Conservation (phyloP, 2,329 filamentous ascomycete genomes). For the Epichloe aotearoae region DNA sequence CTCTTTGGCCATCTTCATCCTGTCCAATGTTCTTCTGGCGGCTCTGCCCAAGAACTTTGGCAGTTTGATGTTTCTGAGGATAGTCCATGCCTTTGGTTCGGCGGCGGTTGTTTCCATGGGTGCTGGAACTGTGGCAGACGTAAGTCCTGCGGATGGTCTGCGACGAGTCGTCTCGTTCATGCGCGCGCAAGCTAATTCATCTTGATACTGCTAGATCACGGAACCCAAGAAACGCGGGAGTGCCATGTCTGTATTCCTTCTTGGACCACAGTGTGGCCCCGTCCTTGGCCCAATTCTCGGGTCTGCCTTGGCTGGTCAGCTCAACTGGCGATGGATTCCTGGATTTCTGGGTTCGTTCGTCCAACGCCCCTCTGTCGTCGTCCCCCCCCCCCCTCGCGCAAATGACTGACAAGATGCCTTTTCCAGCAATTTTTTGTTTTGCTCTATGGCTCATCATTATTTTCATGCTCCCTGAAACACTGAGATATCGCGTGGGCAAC, state of each 20-base stretch:
- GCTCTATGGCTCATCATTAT: constrained; percentile 16
- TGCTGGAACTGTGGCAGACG: constrained; percentile 29
- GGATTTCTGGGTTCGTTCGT: constrained; percentile 19
- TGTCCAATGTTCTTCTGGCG: constrained; percentile 25
- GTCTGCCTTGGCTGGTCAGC: constrained; percentile 21
- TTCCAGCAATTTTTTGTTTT: constrained; percentile 16
- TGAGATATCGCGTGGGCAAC: constrained; percentile 30
- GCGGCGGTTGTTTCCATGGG: constrained; percentile 29
- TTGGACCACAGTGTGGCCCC: constrained; percentile 31
- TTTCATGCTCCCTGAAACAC: constrained; percentile 31
- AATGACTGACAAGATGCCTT: neutral
- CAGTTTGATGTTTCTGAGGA: constrained; percentile 24
- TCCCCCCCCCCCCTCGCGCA: too few species aligned
- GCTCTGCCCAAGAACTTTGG: constrained; percentile 24
- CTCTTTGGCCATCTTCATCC: constrained; percentile 24
- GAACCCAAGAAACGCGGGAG: constrained; percentile 25
- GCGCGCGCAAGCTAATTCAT: neutral
- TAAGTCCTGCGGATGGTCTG: neutral
- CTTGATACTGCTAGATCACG: constrained; percentile 11
- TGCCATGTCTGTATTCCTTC: constrained; percentile 27
- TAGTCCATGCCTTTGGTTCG: constrained; percentile 29
- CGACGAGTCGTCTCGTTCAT: neutral
- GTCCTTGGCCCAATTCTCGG: constrained; percentile 30
- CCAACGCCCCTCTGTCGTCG: too few species aligned
- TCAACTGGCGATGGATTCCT: constrained; percentile 31